Conservation (phyloP, 495 filamentous ascomycete genomes). For the Lasiosphaeria miniovina region DNA sequence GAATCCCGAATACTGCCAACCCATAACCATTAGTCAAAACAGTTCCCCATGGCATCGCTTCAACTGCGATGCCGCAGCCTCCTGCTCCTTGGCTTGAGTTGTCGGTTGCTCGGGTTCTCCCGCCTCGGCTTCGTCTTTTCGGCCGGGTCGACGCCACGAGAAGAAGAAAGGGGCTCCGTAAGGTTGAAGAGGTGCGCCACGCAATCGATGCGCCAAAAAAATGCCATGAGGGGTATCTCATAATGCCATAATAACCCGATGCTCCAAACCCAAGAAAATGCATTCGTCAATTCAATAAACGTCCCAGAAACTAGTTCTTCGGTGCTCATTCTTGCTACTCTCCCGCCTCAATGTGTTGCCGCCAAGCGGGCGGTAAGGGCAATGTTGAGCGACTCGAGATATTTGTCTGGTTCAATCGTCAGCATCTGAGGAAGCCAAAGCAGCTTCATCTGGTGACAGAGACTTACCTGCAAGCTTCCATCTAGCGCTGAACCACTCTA, state of each 20-base stretch:
- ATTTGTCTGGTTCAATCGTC: slow-evolving; percentile 1
- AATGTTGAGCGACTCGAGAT: slow-evolving; percentile 13
- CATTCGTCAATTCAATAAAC: not conserved
- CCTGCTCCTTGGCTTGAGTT: no score
- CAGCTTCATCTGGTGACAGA: not conserved
- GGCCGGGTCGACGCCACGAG: no score
- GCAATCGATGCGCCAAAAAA: not conserved
- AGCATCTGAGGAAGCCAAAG: not conserved
- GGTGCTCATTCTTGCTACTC: not conserved
- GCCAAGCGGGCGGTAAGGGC: slow-evolving; percentile 11
- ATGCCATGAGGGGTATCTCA: not conserved
- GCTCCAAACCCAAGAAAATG: not conserved
- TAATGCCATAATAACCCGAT: not conserved
- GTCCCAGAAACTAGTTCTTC: not conserved
- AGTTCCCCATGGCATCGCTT: no score
- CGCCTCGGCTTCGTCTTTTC: no score
- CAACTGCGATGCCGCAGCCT: no score
- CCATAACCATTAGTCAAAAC: no score
- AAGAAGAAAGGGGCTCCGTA: no score
- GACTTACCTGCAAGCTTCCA: slow-evolving; percentile 33
- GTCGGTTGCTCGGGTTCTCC: no score
- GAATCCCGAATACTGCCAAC: no score
- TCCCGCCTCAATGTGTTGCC: not conserved
- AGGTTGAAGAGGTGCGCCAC: not conserved
- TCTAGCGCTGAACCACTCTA: slow-evolving; percentile 16